These are phyloP conservation scores for Fusarium torulosum DNA, from an alignment of 2,329 filamentous ascomycete species.

Conservation along the genomic window DNA sequence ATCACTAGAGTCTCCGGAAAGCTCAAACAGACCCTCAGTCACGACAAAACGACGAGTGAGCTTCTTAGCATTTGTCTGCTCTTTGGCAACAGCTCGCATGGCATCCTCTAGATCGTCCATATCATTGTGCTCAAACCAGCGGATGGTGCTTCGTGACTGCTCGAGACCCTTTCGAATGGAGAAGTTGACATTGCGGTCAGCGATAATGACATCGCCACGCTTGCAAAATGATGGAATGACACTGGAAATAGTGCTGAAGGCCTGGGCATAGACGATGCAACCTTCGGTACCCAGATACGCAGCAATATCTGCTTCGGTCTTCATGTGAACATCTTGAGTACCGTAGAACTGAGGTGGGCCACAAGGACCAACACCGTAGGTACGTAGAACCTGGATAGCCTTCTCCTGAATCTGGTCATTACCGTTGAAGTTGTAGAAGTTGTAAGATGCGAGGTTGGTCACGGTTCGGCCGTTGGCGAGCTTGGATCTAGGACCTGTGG, in stretches of 20 bases:
- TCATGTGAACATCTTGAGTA: constrained; percentile 98
- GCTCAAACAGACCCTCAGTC: constrained; percentile 94
- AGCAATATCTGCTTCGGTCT: constrained; percentile 93
- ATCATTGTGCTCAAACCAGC: constrained; percentile 96
- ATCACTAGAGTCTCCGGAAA: constrained; percentile 84
- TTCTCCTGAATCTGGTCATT: constrained; percentile 96
- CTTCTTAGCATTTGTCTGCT: constrained; percentile 86
- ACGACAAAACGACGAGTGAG: constrained; percentile 95
- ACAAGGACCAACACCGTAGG: constrained; percentile 96
- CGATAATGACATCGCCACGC: constrained; percentile 95
- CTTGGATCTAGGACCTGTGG: constrained; percentile 90
- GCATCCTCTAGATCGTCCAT: constrained; percentile 92
- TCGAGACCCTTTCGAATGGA: constrained; percentile 94
- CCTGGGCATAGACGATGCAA: constrained; percentile 95
- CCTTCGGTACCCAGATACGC: constrained; percentile 87
- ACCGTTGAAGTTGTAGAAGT: constrained; percentile 96
- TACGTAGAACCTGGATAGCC: constrained; percentile 91
- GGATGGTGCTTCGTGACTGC: constrained; percentile 88
- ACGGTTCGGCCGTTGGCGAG: constrained; percentile 90
- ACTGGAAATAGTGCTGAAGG: constrained; percentile 96
- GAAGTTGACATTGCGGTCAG: constrained; percentile 93
- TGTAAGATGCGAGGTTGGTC: constrained; percentile 92
- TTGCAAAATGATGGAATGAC: constrained; percentile 98
- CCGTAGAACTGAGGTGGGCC: constrained; percentile 98
- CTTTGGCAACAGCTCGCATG: constrained; percentile 85